Percentiles rank a stretch among this genome's conserved stretches.
These are phyloP conservation scores for Cajanus cajan DNA, from an alignment of 306 rosid species.

Conservation along the genomic window DNA sequence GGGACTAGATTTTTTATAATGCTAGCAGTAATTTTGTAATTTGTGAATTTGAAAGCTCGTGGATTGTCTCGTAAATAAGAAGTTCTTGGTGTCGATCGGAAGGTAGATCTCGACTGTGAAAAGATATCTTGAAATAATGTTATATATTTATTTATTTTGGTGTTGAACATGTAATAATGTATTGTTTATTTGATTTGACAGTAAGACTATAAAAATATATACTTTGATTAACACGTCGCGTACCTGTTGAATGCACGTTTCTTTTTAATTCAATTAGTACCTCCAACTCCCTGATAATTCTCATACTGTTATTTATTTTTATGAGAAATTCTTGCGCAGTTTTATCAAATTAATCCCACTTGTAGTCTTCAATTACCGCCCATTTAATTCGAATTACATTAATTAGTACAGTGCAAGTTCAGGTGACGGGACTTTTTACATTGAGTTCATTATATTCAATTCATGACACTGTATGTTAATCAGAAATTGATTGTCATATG, in stretches of 20 bases:
- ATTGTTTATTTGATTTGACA: not conserved
- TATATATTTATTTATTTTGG: not conserved
- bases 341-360: not conserved
- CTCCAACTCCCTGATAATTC: not conserved
- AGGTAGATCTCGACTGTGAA: not conserved
- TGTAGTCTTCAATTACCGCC: not conserved
- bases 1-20: no score
- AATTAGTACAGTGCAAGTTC: no score
- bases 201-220: not conserved
- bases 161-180: not conserved
- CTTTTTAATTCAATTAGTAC: not conserved
- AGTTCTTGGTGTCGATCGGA: not conserved
- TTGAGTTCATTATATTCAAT: not conserved
- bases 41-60: not conserved
- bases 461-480: no score
- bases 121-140: not conserved
- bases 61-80: not conserved
- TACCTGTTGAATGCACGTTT: not conserved
- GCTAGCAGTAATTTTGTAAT: no score
- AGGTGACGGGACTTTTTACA: not conserved
- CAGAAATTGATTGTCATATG: no score
- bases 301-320: not conserved
- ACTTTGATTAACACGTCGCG: not conserved
- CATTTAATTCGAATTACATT: not conserved
- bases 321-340: not conserved